Evolutionary conservation across 768 basidiomycete species (phyloP).

Genomic region (Symmetrospora coprosmae): DNA sequence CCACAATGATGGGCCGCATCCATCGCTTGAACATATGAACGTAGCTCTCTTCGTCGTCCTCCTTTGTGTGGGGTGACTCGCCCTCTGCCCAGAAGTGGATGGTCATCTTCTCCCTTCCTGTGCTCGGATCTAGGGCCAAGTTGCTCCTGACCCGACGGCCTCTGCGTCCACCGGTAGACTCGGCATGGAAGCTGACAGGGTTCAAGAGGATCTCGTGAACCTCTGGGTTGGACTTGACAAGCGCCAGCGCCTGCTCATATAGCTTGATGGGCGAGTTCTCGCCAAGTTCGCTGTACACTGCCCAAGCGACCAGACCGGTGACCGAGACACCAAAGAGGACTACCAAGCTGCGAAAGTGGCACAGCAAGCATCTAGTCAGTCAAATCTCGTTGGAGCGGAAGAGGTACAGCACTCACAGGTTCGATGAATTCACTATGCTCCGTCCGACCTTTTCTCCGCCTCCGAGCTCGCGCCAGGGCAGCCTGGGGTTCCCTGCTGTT

Average conservation of each 20-base stretch:
- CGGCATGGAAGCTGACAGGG: slow-evolving; percentile 16
- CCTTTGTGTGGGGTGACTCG: neutral
- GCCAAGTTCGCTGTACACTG: slow-evolving; percentile 19
- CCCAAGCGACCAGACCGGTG: slow-evolving; percentile 9
- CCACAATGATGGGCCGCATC: slow-evolving; percentile 20
- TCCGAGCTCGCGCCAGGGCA: slow-evolving; percentile 5
- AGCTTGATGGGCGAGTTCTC: slow-evolving; percentile 21
- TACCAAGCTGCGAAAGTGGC: neutral
- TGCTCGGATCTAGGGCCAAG: neutral
- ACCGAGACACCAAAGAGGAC: slow-evolving; percentile 13
- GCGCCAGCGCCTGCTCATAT: slow-evolving; percentile 1
- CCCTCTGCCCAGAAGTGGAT: slow-evolving; percentile 10
- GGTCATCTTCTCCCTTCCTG: slow-evolving; percentile 17
- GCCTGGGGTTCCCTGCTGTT: neutral
- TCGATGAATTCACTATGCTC: slow-evolving; percentile 13
- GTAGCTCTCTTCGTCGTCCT: slow-evolving; percentile 10
- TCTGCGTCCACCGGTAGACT: slow-evolving; percentile 2
- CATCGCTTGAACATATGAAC: slow-evolving; percentile 19
- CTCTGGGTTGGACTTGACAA: slow-evolving; percentile 16
- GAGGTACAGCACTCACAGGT: neutral
- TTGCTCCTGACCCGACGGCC: slow-evolving; percentile 1
- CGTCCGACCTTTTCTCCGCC: slow-evolving; percentile 13
- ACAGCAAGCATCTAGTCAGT: neutral
- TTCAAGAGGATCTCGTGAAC: slow-evolving; percentile 8
- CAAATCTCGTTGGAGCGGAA: neutral